A percentile compares a stretch with the other conserved stretches of the same genome.
Conservation (phyloP, 1,284 basidiomycete species). For the Ganoderma boninense region DNA sequence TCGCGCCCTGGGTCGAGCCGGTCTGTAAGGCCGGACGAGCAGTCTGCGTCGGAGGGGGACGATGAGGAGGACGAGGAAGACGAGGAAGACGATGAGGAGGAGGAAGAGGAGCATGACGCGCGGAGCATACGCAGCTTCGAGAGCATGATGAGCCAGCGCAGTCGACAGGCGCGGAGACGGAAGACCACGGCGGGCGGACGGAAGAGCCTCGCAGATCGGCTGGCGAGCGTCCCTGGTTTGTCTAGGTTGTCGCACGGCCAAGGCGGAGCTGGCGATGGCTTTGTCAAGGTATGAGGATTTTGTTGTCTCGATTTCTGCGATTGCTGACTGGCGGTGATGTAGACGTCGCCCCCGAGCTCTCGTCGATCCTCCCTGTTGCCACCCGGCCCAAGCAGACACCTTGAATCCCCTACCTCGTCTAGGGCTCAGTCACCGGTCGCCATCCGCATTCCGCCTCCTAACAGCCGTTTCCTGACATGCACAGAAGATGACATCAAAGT, state of each 20-base stretch:
- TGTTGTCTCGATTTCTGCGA: not conserved
- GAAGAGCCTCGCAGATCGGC: conserved; percentile 77
- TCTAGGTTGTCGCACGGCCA: conserved; percentile 51
- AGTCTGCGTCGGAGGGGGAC: conserved; percentile 44
- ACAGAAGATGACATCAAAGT: conserved; percentile 76
- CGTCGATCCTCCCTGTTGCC: conserved; percentile 56
- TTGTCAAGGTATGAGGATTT: conserved; percentile 33
- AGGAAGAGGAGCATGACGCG: conserved; percentile 55
- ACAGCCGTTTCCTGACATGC: conserved; percentile 72
- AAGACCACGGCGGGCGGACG: conserved; percentile 44
- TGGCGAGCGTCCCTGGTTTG: conserved; percentile 75
- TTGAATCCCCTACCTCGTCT: conserved; percentile 52
- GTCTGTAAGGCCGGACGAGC: conserved; percentile 45
- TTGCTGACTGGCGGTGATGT: not conserved
- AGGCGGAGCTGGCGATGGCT: conserved; percentile 28
- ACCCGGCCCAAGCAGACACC: conserved; percentile 37
- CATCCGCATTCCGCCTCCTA: conserved; percentile 60
- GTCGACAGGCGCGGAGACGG: conserved; percentile 45
- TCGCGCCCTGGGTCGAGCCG: conserved; percentile 62
- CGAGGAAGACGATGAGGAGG: conserved; percentile 47
- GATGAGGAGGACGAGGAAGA: conserved; percentile 42
- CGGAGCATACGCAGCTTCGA: conserved; percentile 84
- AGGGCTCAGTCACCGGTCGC: conserved; percentile 52
- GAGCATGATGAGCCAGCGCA: conserved; percentile 74
- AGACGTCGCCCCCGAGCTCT: conserved; percentile 55